These are phyloP conservation scores for Pseudogymnoascus sp. DNA, from an alignment of 2,329 filamentous ascomycete species.

Conservation along the genomic window DNA sequence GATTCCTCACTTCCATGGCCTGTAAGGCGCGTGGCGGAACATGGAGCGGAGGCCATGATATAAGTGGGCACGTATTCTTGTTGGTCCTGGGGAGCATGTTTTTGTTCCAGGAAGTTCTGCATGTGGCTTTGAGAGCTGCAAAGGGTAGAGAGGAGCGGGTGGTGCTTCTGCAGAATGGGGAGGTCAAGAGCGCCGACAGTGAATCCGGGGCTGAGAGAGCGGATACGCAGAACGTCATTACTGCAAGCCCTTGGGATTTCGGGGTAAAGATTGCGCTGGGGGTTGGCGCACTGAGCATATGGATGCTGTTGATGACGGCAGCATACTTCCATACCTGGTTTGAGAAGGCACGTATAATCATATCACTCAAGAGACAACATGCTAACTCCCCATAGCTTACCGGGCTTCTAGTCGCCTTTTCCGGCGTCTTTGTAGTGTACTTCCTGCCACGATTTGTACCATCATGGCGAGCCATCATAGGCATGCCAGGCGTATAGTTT, in stretches of 20 bases:
- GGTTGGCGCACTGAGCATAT: conserved; percentile 67
- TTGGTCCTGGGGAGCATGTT: conserved; percentile 78
- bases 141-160: conserved; percentile 52
- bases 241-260: conserved; percentile 35
- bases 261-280: conserved; percentile 49
- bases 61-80: conserved; percentile 91
- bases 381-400: conserved; percentile 34
- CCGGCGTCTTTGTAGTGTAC: conserved; percentile 43
- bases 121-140: conserved; percentile 43
- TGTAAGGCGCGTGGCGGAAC: conserved; percentile 75
- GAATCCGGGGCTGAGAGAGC: conserved; percentile 15
- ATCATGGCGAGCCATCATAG: conserved; percentile 38
- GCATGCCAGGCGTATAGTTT: conserved; percentile 34
- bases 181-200: conserved; percentile 48
- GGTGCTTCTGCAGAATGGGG: conserved; percentile 59
- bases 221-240: conserved; percentile 18
- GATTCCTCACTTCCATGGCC: conserved; percentile 63
- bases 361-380: neutral
- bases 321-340: conserved; percentile 99
- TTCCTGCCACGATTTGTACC: conserved; percentile 40
- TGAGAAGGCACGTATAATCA: conserved; percentile 63
- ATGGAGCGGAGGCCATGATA: conserved; percentile 93
- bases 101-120: conserved; percentile 71
- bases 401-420: conserved; percentile 40
- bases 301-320: conserved; percentile 98